These are phyloP conservation scores for Cladosporium velox DNA, from an alignment of 2,329 filamentous ascomycete species.

Conservation along the genomic window DNA sequence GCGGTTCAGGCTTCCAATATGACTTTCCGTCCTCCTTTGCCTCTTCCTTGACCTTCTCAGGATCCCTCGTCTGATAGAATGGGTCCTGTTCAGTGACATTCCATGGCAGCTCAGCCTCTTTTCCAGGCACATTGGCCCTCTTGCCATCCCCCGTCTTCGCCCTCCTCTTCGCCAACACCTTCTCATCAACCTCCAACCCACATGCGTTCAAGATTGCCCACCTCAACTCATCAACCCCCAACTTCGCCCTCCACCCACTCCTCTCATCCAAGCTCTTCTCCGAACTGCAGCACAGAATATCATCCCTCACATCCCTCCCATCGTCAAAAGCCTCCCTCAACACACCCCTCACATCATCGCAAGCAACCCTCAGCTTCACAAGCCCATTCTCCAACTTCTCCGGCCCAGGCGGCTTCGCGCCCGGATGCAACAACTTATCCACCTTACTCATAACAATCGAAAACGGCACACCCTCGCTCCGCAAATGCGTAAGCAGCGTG, in stretches of 20 bases:
- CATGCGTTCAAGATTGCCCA: slow-evolving; percentile 66
- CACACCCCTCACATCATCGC: slow-evolving; percentile 42
- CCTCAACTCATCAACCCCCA: slow-evolving; percentile 64
- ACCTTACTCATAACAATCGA: slow-evolving; percentile 69
- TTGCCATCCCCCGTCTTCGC: not conserved
- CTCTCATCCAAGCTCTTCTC: slow-evolving; percentile 51
- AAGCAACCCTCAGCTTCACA: slow-evolving; percentile 40
- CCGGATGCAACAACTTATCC: slow-evolving; percentile 55
- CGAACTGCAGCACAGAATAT: slow-evolving; percentile 62
- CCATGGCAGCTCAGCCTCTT: not conserved
- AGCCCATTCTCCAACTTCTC: slow-evolving; percentile 34
- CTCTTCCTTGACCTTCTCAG: not conserved
- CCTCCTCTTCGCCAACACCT: slow-evolving; percentile 22
- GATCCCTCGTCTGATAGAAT: not conserved
- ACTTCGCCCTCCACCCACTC: slow-evolving; percentile 51
- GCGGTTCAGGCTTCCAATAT: not conserved
- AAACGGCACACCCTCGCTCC: slow-evolving; percentile 59
- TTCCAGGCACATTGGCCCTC: not conserved
- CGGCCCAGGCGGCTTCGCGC: slow-evolving; percentile 30
- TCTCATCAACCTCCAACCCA: slow-evolving; percentile 51
- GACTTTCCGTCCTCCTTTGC: not conserved
- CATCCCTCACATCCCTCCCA: slow-evolving; percentile 52
- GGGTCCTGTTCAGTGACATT: not conserved
- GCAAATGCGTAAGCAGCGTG: slow-evolving; percentile 58
- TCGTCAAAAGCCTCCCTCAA: slow-evolving; percentile 45